These are phyloP conservation scores for Diaporthe vexans DNA, from an alignment of 2,329 filamentous ascomycete species.

Conservation along the genomic window DNA sequence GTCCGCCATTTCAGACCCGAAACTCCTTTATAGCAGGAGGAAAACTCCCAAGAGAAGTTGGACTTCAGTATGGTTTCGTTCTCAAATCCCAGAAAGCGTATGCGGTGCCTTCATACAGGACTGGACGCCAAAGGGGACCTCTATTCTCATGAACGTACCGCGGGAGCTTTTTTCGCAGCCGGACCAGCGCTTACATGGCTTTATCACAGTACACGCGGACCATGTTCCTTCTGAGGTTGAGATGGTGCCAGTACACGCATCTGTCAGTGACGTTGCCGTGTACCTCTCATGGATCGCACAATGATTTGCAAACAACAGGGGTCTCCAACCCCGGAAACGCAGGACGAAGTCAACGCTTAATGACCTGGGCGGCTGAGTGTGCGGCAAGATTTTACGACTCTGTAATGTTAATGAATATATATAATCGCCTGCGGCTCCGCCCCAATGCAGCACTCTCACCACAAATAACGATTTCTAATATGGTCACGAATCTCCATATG, in stretches of 20 bases:
- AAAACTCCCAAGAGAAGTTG: not conserved
- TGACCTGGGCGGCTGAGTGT: not conserved
- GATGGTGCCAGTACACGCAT: not conserved
- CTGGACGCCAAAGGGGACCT: too few relatives aligned
- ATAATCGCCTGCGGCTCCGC: not conserved
- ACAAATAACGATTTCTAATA: not conserved
- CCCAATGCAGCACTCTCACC: not conserved
- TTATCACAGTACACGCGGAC: not conserved
- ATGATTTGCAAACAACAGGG: not conserved
- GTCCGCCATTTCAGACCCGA: not conserved
- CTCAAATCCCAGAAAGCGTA: too few relatives aligned
- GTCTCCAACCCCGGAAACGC: not conserved
- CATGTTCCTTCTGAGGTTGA: not conserved
- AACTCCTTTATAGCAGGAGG: not conserved
- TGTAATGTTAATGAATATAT: slow-evolving; percentile 7
- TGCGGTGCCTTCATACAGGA: too few relatives aligned
- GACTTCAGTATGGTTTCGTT: too few relatives aligned
- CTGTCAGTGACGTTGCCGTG: not conserved
- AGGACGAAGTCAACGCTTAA: not conserved
- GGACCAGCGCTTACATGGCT: not conserved
- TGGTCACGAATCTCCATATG: not conserved
- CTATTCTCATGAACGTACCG: not conserved
- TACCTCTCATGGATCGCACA: slow-evolving; percentile 25
- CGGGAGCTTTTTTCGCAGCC: not conserved
- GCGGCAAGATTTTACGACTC: not conserved